Percentiles rank a stretch among this genome's conserved stretches.
These are phyloP conservation scores for Alternaria arborescens DNA, from an alignment of 2,329 filamentous ascomycete species.

Conservation along the genomic window DNA sequence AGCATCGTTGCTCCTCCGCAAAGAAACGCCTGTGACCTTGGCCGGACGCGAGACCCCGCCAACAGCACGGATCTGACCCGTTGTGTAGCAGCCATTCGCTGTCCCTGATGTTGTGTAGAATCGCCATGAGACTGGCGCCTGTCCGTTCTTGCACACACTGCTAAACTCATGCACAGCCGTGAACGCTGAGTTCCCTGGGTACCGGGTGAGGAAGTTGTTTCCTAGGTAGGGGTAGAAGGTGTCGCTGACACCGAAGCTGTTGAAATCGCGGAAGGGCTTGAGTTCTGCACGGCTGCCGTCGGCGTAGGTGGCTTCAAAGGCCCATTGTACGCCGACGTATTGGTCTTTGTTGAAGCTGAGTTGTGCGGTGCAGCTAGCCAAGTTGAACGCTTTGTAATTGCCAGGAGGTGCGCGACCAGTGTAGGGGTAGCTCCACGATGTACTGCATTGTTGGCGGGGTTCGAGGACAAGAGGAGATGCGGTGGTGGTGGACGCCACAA, in stretches of 20 bases:
- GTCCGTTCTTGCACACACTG: constrained; percentile 12
- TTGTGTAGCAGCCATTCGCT: background rate
- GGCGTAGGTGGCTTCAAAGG: constrained; percentile 17
- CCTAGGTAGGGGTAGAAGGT: constrained; percentile 12
- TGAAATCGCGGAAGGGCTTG: constrained; percentile 6
- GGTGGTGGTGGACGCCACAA: background rate
- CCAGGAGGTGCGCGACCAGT: background rate
- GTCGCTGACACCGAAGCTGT: constrained; percentile 15
- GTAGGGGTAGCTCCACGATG: background rate
- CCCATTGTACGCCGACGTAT: constrained; percentile 17
- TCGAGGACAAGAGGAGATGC: background rate
- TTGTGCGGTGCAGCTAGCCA: constrained; percentile 12
- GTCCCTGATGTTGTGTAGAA: constrained; percentile 9
- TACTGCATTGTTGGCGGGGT: background rate
- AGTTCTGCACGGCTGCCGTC: constrained; percentile 10
- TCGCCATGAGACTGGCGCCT: constrained; percentile 16
- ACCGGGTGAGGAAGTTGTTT: constrained; percentile 15
- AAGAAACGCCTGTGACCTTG: constrained; percentile 4
- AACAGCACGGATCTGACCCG: constrained; percentile 2
- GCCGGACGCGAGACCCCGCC: constrained; percentile 1
- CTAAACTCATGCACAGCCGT: constrained; percentile 18
- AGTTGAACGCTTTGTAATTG: constrained; percentile 14
- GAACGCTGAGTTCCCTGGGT: constrained; percentile 14
- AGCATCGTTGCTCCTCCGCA: constrained; percentile 9
- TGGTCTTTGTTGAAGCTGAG: constrained; percentile 17